Percentiles rank a stretch among this genome's conserved stretches.
Conservation (phyloP, 2,329 filamentous ascomycete genomes). For the Trematosphaeria pertusa region DNA sequence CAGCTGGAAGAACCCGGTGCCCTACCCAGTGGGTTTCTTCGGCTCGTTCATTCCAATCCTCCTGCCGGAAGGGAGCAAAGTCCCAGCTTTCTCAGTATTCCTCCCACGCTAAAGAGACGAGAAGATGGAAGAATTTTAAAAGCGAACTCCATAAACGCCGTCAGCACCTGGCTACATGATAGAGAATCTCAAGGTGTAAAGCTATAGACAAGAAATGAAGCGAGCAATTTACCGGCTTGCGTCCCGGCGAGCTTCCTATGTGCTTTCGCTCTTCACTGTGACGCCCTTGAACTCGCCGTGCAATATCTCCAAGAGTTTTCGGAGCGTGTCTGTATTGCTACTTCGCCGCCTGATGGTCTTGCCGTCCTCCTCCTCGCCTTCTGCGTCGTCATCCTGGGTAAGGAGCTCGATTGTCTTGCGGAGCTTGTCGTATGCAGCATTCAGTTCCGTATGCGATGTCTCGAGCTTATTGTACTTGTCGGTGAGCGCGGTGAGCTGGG, state of each 20-base stretch:
- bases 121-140: not conserved
- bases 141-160: conserved; percentile 15
- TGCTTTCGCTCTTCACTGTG: conserved; percentile 31
- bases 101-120: conserved; percentile 13
- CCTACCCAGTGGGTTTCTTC: not conserved
- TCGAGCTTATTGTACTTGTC: conserved; percentile 64
- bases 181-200: conserved; percentile 15
- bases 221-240: not conserved
- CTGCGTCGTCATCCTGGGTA: conserved; percentile 42
- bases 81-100: conserved; percentile 9
- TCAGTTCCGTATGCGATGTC: conserved; percentile 58
- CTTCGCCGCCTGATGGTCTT: conserved; percentile 28
- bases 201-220: conserved; percentile 21
- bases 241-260: no score
- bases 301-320: conserved; percentile 48
- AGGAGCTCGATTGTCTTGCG: conserved; percentile 49
- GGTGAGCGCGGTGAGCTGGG: conserved; percentile 61
- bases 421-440: conserved; percentile 49
- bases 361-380: conserved; percentile 35
- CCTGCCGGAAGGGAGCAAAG: conserved; percentile 14
- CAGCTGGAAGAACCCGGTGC: not conserved
- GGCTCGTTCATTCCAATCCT: not conserved
- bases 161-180: conserved; percentile 21
- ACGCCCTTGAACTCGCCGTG: conserved; percentile 45
- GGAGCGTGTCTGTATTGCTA: conserved; percentile 44